A percentile compares a stretch with the other conserved stretches of the same genome.
Conservation (phyloP, 1,284 basidiomycete species). For the Marasmius fiardii region DNA sequence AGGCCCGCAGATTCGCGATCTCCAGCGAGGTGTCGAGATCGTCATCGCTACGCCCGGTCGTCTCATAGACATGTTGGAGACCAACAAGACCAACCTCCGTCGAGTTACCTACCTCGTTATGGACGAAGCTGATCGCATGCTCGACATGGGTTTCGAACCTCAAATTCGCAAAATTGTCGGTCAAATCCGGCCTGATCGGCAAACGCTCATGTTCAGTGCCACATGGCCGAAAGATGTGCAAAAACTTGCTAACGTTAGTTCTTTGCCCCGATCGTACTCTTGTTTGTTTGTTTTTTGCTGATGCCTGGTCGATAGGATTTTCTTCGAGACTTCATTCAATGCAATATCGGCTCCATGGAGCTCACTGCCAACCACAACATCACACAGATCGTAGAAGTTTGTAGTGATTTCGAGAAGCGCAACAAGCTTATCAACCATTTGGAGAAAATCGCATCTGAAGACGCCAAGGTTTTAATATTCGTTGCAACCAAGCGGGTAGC, state of each 20-base stretch:
- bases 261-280: not conserved
- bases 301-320: conserved; percentile 66
- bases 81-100: conserved; percentile 92
- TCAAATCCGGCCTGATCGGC: conserved; percentile 95
- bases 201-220: conserved; percentile 96
- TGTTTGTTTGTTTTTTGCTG: conserved; percentile 5
- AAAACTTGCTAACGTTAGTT: conserved; percentile 80
- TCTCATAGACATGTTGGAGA: conserved; percentile 94
- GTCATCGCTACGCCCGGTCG: conserved; percentile 92
- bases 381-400: conserved; percentile 93
- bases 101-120: conserved; percentile 98
- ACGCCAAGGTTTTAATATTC: conserved; percentile 99
- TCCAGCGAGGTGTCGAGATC: conserved; percentile 95
- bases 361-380: conserved; percentile 99
- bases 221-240: conserved; percentile 99
- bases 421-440: conserved; percentile 96
- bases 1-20: conserved; percentile 96
- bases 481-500: conserved; percentile 97
- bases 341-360: conserved; percentile 99
- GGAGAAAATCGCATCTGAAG: conserved; percentile 94
- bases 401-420: conserved; percentile 98
- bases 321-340: conserved; percentile 94
- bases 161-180: conserved; percentile 98
- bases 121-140: conserved; percentile 99
- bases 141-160: conserved; percentile 99